Base-by-base conservation (phyloP, 1,284 basidiomycete species). In the Thecaphora thlaspeos region DNA sequence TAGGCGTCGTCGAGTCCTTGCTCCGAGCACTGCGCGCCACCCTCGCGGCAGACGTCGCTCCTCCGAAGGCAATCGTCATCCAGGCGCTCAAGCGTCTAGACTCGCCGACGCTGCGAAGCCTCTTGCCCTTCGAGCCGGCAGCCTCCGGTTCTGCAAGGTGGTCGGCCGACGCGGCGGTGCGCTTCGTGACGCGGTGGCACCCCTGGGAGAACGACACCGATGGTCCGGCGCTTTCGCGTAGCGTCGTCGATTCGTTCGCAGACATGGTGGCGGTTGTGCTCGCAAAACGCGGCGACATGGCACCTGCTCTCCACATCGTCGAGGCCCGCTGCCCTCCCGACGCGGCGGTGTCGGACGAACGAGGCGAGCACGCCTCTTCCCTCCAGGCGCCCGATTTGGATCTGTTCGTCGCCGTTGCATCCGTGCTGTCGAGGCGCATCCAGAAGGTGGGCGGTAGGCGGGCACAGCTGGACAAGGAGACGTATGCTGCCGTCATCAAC, bases 201-300 rank as follows among this genome's bases (percentile, higher is more conserved):
- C 56, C 56, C 11, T 64, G 61, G 61, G 56, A 64, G 32, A n/a
- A 39, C 2, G 48, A 47, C 10, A 12, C 44, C 15, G 41, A 52
- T 15, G 54, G 51, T 4, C 11, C 9, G 4, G 19, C 30, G 1
- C 22, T 64, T 23, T 50, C 56, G 2, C 26, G 47, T 19, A 45
- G 54, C 15, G 37, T 41, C 8, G 50, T 64, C 38, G 50, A 60
- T 30, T 46, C 50, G 19, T 59, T 64, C 17, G 47, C 56, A 17
- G 61, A 64, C 21, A 56, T 53, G 14, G 51, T 60, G 10, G 47
- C 61, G 4, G 52, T 64, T 10, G 61, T 64, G 0, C 53, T 64
- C 17, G 61, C 56, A 3, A 50, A 60, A 39, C 56, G 61, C 2
- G 56, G 56, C 12, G 47, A 56, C 19, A 42, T 64, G 0, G 53